Evolutionary conservation across 2,329 filamentous ascomycete genomes (phyloP), one percentile per base, ranked within the genome.

Genomic region (Colletotrichum sojae): DNA sequence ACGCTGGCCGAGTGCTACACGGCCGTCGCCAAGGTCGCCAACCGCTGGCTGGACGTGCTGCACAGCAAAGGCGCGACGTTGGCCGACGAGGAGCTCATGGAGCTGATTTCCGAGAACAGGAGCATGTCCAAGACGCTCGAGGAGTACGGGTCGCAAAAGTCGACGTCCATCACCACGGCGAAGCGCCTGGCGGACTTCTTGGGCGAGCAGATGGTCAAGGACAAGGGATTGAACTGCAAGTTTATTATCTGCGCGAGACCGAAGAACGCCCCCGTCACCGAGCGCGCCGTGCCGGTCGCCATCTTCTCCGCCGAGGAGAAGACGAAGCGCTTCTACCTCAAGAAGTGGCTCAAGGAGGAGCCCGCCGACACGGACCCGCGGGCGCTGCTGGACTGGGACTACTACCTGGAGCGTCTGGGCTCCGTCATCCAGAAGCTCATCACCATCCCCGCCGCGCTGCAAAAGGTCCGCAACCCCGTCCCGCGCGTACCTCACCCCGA

Each of bases 41-140:
- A 99, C 78, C 90, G 92, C 71, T 99, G 96, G 96, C 85, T 99
- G 5, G 97, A 99, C 79, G 96, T 99, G 3, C 83, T 99, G 39
- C 89, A 98, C 77, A 93, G 90, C 75, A 95, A 94, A 73, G 96
- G 97, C 16, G 88, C 91, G 4, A 98, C 95, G 1, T 84, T 99
- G 15, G 95, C 95, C 0, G 95, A 99, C 74, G 95, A 98, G 78
- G 96, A 99, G 78, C 88, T 99, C 48, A 98, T 99, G 80, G 95
- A 99, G 76, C 91, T 99, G n/a, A 99, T 99, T 90, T 98, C 94
- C 57, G 96, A 99, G 80, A 99, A 99, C 83, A 92, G 97, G 83
- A 98, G 90, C 83, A 99, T 99, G 96, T 88, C 91, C 18, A 99
- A 99, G 82, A 97, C 96, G 0, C 84, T 99, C 1, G 95, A 98